These are phyloP conservation scores for Periconia digitata DNA, from an alignment of 2,329 filamentous ascomycete species.

Conservation along the genomic window DNA sequence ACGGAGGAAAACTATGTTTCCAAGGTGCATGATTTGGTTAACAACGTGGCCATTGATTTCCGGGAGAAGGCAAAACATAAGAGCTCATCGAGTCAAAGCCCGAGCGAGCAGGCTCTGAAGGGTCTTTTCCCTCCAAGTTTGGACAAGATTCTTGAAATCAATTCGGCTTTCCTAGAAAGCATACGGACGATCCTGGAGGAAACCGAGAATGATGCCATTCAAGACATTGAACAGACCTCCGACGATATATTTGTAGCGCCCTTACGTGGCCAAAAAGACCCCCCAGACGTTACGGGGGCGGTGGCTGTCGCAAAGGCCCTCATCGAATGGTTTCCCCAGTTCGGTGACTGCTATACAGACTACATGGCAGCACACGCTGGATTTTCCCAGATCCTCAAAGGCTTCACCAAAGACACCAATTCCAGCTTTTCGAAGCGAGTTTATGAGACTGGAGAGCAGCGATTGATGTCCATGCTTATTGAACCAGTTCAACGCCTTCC, in stretches of 20 bases:
- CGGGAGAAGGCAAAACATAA: slow-evolving; percentile 66
- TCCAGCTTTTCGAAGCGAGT: slow-evolving; percentile 82
- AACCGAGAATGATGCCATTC: slow-evolving; percentile 76
- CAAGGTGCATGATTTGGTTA: slow-evolving; percentile 82
- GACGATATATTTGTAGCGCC: slow-evolving; percentile 43
- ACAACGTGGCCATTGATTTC: slow-evolving; percentile 78
- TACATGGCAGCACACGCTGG: slow-evolving; percentile 90
- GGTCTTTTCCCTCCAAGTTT: slow-evolving; percentile 80
- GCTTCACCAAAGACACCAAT: slow-evolving; percentile 72
- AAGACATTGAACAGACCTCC: slow-evolving; percentile 67
- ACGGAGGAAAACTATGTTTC: slow-evolving; percentile 93
- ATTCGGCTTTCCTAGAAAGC: slow-evolving; percentile 76
- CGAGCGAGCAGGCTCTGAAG: slow-evolving; percentile 70
- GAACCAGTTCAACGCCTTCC: slow-evolving; percentile 94
- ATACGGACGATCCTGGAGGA: slow-evolving; percentile 77
- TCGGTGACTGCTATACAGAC: slow-evolving; percentile 86
- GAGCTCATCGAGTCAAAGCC: slow-evolving; percentile 64
- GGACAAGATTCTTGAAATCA: slow-evolving; percentile 77
- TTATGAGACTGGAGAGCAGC: slow-evolving; percentile 83
- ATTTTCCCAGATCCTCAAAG: slow-evolving; percentile 78
- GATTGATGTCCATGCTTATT: slow-evolving; percentile 86
- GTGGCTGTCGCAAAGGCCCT: slow-evolving; percentile 77
- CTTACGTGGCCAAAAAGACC: slow-evolving; percentile 36
- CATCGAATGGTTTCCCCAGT: slow-evolving; percentile 89
- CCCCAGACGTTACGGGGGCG: slow-evolving; percentile 75